Conservation (phyloP, 352 stramenopile species). For the Detonula confervacea region DNA sequence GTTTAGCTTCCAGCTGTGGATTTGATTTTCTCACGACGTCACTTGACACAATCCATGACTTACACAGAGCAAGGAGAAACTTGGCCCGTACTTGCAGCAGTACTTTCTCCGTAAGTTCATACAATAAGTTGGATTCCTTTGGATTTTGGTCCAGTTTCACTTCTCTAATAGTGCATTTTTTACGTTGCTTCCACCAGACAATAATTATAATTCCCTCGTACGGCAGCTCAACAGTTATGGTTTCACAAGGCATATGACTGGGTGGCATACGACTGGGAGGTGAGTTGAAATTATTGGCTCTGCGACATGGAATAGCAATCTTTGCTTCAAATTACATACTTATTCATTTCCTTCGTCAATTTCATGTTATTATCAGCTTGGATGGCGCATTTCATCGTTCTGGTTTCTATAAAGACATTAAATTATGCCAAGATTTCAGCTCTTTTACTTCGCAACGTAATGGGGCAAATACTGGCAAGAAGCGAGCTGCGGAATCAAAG, state of each 20-base stretch:
- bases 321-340: not conserved
- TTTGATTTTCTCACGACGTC: not conserved
- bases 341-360: not conserved
- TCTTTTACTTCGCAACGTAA: not conserved
- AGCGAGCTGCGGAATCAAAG: not conserved
- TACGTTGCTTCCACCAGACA: not conserved
- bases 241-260: constrained; percentile 16
- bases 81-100: constrained; percentile 7
- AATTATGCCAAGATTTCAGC: not conserved
- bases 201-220: constrained; percentile 41
- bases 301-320: not conserved
- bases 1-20: no score
- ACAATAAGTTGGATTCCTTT: not conserved
- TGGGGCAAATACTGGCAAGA: not conserved
- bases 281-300: not conserved
- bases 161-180: not conserved
- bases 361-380: not conserved
- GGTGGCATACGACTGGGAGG: not conserved
- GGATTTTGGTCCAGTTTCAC: not conserved
- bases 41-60: not conserved
- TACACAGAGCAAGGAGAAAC: constrained; percentile 7
- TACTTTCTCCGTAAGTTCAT: constrained; percentile 16
- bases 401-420: not conserved
- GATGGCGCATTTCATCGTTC: constrained; percentile 3
- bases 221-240: constrained; percentile 42